A percentile compares a stretch with the other conserved stretches of the same genome.
Conservation (phyloP, 169 alveolate genomes). For the Plasmodium gonderi region DNA sequence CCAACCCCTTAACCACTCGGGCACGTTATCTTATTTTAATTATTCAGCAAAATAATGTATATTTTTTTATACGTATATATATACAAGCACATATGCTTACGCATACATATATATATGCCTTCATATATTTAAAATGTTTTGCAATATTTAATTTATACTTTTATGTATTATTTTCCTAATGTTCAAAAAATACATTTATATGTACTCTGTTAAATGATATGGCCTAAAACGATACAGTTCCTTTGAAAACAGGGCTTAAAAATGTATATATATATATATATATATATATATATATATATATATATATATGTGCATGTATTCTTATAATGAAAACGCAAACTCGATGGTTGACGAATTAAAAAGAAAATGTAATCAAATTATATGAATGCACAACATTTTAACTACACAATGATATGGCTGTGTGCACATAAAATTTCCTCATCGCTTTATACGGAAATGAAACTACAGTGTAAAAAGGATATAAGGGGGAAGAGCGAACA, state of each 20-base stretch:
- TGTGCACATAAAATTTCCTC: too few species aligned
- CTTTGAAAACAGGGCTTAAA: neutral
- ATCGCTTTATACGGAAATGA: too few species aligned
- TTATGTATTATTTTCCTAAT: neutral
- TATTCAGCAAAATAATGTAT: neutral
- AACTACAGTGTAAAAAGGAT: too few species aligned
- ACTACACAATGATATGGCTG: too few species aligned
- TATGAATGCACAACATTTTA: too few species aligned
- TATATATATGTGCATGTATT: too few species aligned
- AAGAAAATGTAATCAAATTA: too few species aligned
- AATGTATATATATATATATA: neutral
- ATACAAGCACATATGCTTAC: neutral
- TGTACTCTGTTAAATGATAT: neutral
- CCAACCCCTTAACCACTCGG: constrained; percentile 98
- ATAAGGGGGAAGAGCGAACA: too few species aligned
- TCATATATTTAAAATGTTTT: neutral
- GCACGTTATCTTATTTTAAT: constrained; percentile 73
- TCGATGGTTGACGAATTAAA: too few species aligned
- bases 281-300: neutral
- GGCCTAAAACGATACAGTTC: neutral
- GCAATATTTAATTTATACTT: neutral
- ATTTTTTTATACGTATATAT: neutral
- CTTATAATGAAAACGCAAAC: too few species aligned
- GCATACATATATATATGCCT: neutral
- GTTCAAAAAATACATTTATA: neutral